Conservation (phyloP, 2,329 filamentous ascomycete genomes). For the Alternaria solani region DNA sequence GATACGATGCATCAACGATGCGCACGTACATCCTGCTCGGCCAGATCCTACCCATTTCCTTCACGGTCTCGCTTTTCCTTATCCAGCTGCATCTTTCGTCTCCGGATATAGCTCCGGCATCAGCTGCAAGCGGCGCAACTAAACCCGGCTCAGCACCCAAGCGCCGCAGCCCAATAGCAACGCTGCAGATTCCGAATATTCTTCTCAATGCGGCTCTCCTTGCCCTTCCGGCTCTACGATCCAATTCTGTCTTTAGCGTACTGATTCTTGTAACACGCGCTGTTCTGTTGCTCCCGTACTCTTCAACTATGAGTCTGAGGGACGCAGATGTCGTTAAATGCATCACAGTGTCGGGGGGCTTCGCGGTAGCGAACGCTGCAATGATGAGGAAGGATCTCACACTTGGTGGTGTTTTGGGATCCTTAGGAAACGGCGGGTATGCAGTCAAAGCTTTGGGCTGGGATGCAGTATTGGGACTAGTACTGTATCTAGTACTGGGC, state of each 20-base stretch:
- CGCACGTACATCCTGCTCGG: constrained; percentile 37
- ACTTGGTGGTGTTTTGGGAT: constrained; percentile 12
- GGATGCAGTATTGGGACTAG: constrained; percentile 33
- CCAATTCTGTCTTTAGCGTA: constrained; percentile 27
- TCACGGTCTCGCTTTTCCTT: constrained; percentile 38
- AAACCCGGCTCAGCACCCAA: not conserved
- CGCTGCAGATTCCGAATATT: constrained; percentile 35
- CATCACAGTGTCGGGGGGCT: constrained; percentile 35
- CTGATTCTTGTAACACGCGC: constrained; percentile 31
- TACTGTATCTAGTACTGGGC: constrained; percentile 26
- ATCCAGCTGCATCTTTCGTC: constrained; percentile 36
- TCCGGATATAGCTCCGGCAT: constrained; percentile 16
- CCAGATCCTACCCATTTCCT: constrained; percentile 41
- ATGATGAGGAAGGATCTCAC: constrained; percentile 27
- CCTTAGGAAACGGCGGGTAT: constrained; percentile 20
- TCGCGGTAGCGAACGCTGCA: constrained; percentile 32
- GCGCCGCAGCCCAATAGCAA: constrained; percentile 23
- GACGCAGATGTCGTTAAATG: constrained; percentile 30
- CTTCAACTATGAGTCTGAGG: constrained; percentile 22
- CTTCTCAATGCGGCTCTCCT: constrained; percentile 37
- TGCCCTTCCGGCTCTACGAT: constrained; percentile 26
- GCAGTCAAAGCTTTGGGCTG: constrained; percentile 39
- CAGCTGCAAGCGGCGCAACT: not conserved
- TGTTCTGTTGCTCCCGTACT: constrained; percentile 35
- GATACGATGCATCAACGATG: constrained; percentile 19